Evolutionary conservation across 805 yeast genomes (phyloP).

Genomic region (Starmerella davenportii): DNA sequence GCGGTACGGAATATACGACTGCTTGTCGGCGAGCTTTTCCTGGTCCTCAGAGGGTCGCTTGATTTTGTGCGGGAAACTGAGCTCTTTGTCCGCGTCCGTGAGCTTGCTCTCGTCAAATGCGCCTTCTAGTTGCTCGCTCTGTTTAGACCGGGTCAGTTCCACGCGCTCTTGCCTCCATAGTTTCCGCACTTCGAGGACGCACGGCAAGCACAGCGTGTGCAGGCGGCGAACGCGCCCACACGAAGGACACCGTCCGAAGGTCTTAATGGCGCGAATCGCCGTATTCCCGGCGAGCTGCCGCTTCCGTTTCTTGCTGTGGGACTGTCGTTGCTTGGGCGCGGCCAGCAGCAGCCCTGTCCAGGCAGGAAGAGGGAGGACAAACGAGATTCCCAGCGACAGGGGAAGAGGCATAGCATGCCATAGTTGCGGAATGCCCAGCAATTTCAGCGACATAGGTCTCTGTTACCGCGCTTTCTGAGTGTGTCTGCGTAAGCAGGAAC

Average conservation of each 20-base stretch:
- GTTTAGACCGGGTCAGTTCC: neutral
- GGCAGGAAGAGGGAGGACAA: constrained; percentile 8
- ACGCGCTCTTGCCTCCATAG: constrained; percentile 37
- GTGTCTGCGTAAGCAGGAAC: too few relatives aligned
- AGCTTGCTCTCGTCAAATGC: constrained; percentile 16
- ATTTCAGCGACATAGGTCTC: too few relatives aligned
- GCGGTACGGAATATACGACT: constrained; percentile 34
- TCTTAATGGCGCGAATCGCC: constrained; percentile 55
- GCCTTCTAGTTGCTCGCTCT: constrained; percentile 7
- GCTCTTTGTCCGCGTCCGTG: constrained; percentile 12
- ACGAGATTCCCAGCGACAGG: constrained; percentile 1
- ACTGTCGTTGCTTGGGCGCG: constrained; percentile 84
- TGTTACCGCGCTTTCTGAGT: too few relatives aligned
- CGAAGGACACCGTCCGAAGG: constrained; percentile 80
- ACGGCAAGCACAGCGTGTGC: constrained; percentile 81
- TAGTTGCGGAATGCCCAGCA: too few relatives aligned
- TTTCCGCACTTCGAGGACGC: constrained; percentile 63
- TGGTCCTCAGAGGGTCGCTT: constrained; percentile 23
- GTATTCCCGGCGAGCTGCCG: constrained; percentile 68
- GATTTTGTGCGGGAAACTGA: constrained; percentile 19
- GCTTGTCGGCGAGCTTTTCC: constrained; percentile 33
- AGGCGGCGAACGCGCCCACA: constrained; percentile 87
- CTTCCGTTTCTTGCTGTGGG: constrained; percentile 71
- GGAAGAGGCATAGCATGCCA: too few relatives aligned
- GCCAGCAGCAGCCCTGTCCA: constrained; percentile 35